Evolutionary conservation across 257 asterid species (phyloP).

Genomic region (Solanum chmielewskii): DNA sequence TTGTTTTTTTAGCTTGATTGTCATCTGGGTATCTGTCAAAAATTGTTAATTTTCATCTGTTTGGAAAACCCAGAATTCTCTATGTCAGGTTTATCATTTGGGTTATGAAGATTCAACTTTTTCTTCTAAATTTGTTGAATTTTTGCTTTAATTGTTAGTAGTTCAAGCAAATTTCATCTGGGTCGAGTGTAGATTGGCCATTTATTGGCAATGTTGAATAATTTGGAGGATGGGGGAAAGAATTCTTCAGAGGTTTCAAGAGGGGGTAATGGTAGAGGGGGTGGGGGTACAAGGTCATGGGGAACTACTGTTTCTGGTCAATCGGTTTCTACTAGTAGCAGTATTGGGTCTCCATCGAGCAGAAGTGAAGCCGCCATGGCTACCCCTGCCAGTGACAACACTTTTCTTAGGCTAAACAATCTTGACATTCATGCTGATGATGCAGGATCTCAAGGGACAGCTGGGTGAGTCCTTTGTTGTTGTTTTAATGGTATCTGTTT

Average conservation of each 20-base stretch:
- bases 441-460: constrained; percentile 75
- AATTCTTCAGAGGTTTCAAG: constrained; percentile 36
- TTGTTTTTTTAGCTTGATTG: neutral
- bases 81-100: neutral
- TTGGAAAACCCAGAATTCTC: neutral
- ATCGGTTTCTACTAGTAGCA: constrained; percentile 86
- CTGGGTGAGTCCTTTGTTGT: constrained; percentile 47
- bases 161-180: neutral
- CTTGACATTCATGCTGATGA: constrained; percentile 87
- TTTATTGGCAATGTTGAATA: constrained; percentile 52
- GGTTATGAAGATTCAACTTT: neutral
- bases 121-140: neutral
- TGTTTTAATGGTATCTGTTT: neutral
- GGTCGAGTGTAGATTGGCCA: neutral
- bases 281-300: constrained; percentile 78
- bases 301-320: constrained; percentile 88
- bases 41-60: neutral
- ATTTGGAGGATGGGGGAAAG: constrained; percentile 53
- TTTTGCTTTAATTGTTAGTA: neutral
- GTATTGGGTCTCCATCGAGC: constrained; percentile 89
- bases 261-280: constrained; percentile 24
- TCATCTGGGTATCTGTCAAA: constrained; percentile 6
- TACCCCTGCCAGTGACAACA: constrained; percentile 55
- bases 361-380: constrained; percentile 80
- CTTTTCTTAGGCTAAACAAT: constrained; percentile 47